Percentiles rank a stretch among this genome's conserved stretches.
Conservation (phyloP, 345 rosid genomes). For the Carallia pectinifolia region DNA sequence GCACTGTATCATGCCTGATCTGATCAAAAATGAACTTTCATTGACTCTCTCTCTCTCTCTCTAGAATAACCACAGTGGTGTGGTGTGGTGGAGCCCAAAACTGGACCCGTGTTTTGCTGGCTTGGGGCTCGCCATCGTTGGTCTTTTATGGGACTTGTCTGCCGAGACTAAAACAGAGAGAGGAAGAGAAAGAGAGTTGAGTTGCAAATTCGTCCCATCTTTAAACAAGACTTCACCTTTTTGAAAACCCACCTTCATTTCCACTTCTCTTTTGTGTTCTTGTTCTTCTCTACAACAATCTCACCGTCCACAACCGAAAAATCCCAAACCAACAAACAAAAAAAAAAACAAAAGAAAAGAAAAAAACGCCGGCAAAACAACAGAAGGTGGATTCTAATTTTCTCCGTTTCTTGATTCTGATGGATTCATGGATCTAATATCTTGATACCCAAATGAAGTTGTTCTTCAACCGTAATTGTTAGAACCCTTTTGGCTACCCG, state of each 20-base stretch:
- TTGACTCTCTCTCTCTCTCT: constrained; percentile 27
- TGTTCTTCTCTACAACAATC: constrained; percentile 19
- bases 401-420: constrained; percentile 10
- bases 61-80: constrained; percentile 17
- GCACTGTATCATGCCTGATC: neutral
- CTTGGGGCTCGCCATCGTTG: constrained; percentile 66
- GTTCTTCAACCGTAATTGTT: constrained; percentile 14
- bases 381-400: constrained; percentile 5
- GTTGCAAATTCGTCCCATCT: constrained; percentile 13
- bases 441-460: constrained; percentile 31
- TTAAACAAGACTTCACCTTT: constrained; percentile 1
- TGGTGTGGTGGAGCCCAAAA: constrained; percentile 59
- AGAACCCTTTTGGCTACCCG: constrained; percentile 9
- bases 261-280: constrained; percentile 3
- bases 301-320: neutral
- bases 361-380: neutral
- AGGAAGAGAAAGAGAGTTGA: constrained; percentile 2
- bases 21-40: constrained; percentile 12
- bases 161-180: constrained; percentile 13
- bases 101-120: constrained; percentile 82
- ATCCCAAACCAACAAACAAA: neutral
- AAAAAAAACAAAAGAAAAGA: neutral
- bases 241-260: neutral
- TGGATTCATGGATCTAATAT: constrained; percentile 59
- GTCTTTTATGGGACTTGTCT: constrained; percentile 74